Conservation (phyloP, 371 early-diverging fungal genomes). For the Mucor indicus region DNA sequence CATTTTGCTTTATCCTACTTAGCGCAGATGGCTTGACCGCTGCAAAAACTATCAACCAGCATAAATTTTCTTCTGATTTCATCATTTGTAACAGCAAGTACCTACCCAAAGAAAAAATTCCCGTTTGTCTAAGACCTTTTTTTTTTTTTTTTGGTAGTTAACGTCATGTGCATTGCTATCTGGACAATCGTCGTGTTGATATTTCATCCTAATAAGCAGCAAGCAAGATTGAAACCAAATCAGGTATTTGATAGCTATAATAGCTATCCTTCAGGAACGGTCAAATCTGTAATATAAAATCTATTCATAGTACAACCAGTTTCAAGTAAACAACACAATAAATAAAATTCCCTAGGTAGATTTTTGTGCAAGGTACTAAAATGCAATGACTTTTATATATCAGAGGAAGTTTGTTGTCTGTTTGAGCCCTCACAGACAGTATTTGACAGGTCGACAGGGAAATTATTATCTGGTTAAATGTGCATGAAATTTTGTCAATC, state of each 20-base stretch:
- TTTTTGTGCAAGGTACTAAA: no score
- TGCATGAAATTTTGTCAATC: no score
- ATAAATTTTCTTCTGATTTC: conserved; percentile 43
- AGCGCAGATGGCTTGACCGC: conserved; percentile 39
- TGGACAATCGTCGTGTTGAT: conserved; percentile 43
- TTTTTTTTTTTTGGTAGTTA: conserved; percentile 21
- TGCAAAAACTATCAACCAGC: conserved; percentile 22
- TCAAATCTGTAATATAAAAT: no score
- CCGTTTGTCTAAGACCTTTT: neutral
- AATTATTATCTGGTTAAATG: no score
- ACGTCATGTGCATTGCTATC: conserved; percentile 26
- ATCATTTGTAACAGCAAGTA: conserved; percentile 46
- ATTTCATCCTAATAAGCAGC: conserved; percentile 38
- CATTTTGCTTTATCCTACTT: conserved; percentile 33
- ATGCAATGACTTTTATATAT: no score
- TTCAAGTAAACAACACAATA: no score
- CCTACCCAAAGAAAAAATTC: neutral
- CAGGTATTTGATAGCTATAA: neutral
- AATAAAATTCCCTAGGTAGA: no score
- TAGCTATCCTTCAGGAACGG: no score
- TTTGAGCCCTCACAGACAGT: no score
- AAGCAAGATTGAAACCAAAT: neutral
- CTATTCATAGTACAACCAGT: no score
- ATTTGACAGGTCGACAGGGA: no score
- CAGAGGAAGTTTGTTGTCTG: no score